phyloP scores from a whole-genome alignment of 2,329 filamentous ascomycete species.

The Phialocephala sp. region DNA sequence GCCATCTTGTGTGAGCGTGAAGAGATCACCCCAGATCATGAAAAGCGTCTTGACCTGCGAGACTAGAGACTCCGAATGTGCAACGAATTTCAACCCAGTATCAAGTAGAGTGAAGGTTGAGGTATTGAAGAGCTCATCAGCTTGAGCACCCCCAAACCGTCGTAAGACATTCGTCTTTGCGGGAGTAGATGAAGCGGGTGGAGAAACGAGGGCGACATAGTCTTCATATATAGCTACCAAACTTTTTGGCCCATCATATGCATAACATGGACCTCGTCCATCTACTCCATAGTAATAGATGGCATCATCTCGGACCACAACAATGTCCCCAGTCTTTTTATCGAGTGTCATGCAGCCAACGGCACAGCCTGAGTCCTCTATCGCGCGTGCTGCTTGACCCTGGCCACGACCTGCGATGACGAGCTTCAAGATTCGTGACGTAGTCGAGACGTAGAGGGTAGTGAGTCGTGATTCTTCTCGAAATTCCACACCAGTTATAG shows the following conservation, averaged over 20 bases:
- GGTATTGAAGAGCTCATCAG: conserved; percentile 83
- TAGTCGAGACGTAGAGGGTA: conserved; percentile 91
- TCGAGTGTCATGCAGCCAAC: conserved; percentile 96
- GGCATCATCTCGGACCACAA: conserved; percentile 93
- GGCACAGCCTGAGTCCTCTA: conserved; percentile 89
- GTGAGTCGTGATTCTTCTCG: conserved; percentile 64
- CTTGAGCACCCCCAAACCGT: conserved; percentile 73
- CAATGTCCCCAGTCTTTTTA: conserved; percentile 77
- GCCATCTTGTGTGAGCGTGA: conserved; percentile 87
- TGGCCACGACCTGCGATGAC: conserved; percentile 88
- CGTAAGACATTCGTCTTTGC: conserved; percentile 61
- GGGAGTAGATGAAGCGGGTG: conserved; percentile 62
- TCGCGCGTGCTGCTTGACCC: conserved; percentile 82
- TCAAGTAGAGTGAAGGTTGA: conserved; percentile 92
- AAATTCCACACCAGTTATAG: conserved; percentile 89
- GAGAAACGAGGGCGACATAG: conserved; percentile 86
- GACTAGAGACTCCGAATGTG: conserved; percentile 84
- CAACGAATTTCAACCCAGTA: conserved; percentile 86
- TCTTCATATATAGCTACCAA: conserved; percentile 79
- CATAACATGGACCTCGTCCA: conserved; percentile 84
- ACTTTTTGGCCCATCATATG: conserved; percentile 90
- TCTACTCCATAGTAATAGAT: conserved; percentile 91
- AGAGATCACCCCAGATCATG: conserved; percentile 89
- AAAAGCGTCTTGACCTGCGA: conserved; percentile 82
- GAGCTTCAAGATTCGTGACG: conserved; percentile 83